phyloP scores from a whole-genome alignment of 202 grass and related monocot genomes.

The Brachypodium distachyon region DNA sequence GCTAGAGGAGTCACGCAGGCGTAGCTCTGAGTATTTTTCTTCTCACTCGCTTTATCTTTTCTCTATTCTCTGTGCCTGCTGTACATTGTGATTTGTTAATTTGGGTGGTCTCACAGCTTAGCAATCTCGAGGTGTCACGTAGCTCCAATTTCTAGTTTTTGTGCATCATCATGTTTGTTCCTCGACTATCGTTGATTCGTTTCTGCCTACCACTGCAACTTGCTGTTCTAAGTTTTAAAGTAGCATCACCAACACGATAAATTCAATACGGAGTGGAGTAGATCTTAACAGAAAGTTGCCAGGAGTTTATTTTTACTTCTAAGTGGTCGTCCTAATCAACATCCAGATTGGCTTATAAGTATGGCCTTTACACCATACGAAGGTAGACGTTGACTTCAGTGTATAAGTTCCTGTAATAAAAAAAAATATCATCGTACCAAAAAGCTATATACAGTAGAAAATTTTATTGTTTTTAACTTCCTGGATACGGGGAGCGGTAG shows the following conservation, averaged over 20 bases:
- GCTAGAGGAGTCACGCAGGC: neutral
- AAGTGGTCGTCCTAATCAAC: conserved; percentile 39
- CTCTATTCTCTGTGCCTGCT: neutral
- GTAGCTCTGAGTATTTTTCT: neutral
- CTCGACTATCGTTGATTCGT: neutral
- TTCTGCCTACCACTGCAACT: neutral
- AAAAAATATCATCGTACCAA: too few species aligned
- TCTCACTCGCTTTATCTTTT: too few species aligned
- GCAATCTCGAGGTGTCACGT: neutral
- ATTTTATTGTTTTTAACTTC: too few species aligned
- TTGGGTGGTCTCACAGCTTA: neutral
- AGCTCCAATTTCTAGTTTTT: neutral
- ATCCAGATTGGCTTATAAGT: conserved; percentile 3
- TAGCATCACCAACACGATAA: neutral
- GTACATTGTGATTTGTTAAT: neutral
- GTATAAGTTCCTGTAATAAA: too few species aligned
- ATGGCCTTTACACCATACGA: neutral
- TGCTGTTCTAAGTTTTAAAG: neutral
- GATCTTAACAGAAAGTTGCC: conserved; percentile 5
- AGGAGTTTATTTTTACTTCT: neutral
- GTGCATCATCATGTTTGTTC: neutral
- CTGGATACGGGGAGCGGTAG: too few species aligned
- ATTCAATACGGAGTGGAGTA: neutral
- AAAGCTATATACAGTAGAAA: too few species aligned
- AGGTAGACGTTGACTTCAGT: neutral